Evolutionary conservation across 2,329 filamentous ascomycete species (phyloP), one percentile per base, ranked within the genome.

Genomic region (Ciborinia camelliae): DNA sequence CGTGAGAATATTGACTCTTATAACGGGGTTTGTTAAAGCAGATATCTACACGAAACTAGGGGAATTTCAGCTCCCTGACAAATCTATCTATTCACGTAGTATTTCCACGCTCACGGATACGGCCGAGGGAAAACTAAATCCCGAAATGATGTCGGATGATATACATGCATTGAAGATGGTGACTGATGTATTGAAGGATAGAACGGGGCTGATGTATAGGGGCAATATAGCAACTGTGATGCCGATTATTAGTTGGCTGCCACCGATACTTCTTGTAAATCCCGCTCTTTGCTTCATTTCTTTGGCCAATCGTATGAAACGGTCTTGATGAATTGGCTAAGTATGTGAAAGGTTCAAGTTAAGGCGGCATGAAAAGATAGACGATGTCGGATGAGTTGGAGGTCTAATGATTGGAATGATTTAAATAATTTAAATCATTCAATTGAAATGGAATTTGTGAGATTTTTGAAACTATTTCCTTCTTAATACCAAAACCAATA

Each of bases 21-120:
- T 65, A 26, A 39, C 55, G 12, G 48, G 50, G 20, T 43, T 37
- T 41, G 48, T 65, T 15, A 20, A 64, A 54, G 54, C 63, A 9
- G 55, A 65, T 65, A 65, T 65, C 39, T 61, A 61, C 32, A 61
- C 15, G 20, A 55, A 61, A 41, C 50, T 55, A 30, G 63, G 54
- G 26, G 45, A 60, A 47, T 65, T 61, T 23, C 10, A 43, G 14
- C 37, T 60, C 18, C 55, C 55, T 26, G 32, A 55, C 5, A 30
- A 53, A 14, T 65, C 63, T 4, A 61, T 65, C 48, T 65, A 65
- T 28, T 18, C 50, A 20, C 63, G 12, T 12, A 55, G 61, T 47
- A 7, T 28, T 14, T 61, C 55, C 15, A 60, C 28, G 15, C 26
- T 61, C 3, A 15, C 47, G 5, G 59, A 32, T 9, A 23, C 26